Base-by-base conservation (phyloP, 305 asterid genomes). In the Stenogyne calaminthoides region DNA sequence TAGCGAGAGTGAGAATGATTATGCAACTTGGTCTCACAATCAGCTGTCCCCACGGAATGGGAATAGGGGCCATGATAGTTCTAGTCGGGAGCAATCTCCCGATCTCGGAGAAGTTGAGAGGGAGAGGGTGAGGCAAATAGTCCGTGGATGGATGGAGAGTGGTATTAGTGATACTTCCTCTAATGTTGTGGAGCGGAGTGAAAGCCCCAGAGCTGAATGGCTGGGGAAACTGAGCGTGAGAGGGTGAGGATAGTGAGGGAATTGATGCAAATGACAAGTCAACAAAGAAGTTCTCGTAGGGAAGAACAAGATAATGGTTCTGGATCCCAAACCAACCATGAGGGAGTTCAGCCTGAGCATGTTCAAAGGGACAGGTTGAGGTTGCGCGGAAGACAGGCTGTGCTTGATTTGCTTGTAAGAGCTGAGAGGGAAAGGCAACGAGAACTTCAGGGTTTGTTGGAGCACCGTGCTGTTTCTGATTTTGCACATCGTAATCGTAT, bases 401-500 rank as follows among this genome's bases (percentile, higher is more conserved):
- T 89, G 25, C 80, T 88, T 75, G 98, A 91, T 83, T 84, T 93
- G 86, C 95, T 93, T 73, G 86, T 93, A 63, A 83, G 97, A 80
- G 80, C 77, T 76, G 98, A 88, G 82, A 85, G 96, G 81, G 97
- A 90, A 71, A 86, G 98, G 49, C 96, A 85, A 76, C 68, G 91
- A 56, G 98, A 93, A 74, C 97, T 93, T 82, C 88, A 91, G 83
- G 85, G 91, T 59, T 80, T 93, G 84, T 70, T 86, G 82, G 95
- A 93, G 74, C 85, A 93, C 83, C 98, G 96, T 32, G 97, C 96
- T 66, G 98, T 93, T 80, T 86, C 98, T 76, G 93, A 85, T 79
- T 93, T 93, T 83, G 97, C 97, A 51, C 98, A 93, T 73, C 97
- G 96, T 76, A 93, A 85, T 73, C 95, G 97, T 70, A 93, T 93